Percentiles rank a stretch among this genome's conserved stretches.
Evolutionary conservation across 192 early-diverging fungal genomes (phyloP).

Genomic region (Chytriomyces sp.): DNA sequence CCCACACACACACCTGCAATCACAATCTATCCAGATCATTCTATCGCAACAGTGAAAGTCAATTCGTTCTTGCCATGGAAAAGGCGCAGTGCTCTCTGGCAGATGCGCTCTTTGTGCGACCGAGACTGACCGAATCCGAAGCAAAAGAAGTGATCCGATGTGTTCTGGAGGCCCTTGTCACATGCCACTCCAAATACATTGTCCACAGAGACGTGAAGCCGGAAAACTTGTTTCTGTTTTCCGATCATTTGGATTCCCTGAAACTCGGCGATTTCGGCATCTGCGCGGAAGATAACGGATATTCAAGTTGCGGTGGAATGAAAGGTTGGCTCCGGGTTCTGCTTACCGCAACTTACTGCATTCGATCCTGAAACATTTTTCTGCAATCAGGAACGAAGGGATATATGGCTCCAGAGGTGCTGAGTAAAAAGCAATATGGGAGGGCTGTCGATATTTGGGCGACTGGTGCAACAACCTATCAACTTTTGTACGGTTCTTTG

Average conservation of each 20-base stretch:
- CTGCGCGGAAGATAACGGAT: conserved; percentile 30
- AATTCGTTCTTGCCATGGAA: conserved; percentile 14
- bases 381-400: conserved; percentile 8
- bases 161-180: conserved; percentile 29
- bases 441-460: conserved; percentile 40
- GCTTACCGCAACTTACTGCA: too few species aligned
- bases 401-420: conserved; percentile 44
- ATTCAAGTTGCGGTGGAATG: conserved; percentile 7
- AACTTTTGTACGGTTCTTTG: conserved; percentile 24
- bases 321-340: conserved; percentile 5
- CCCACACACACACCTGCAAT: too few species aligned
- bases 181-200: conserved; percentile 19
- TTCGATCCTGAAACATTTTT: background rate
- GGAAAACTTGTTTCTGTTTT: conserved; percentile 26
- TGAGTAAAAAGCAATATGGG: conserved; percentile 36
- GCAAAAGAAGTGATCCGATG: conserved; percentile 21
- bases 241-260: conserved; percentile 6
- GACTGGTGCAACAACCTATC: conserved; percentile 30
- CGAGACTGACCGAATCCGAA: conserved; percentile 17
- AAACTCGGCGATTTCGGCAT: conserved; percentile 37
- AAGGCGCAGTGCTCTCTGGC: conserved; percentile 23
- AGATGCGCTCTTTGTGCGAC: conserved; percentile 10
- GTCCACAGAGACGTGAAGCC: conserved; percentile 36
- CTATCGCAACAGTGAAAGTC: conserved; percentile 19
- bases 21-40: background rate